Evolutionary conservation across 176 grass and related monocot genomes (phyloP), one percentile per base, ranked within the genome.

Genomic region (Alloteropsis semialata): DNA sequence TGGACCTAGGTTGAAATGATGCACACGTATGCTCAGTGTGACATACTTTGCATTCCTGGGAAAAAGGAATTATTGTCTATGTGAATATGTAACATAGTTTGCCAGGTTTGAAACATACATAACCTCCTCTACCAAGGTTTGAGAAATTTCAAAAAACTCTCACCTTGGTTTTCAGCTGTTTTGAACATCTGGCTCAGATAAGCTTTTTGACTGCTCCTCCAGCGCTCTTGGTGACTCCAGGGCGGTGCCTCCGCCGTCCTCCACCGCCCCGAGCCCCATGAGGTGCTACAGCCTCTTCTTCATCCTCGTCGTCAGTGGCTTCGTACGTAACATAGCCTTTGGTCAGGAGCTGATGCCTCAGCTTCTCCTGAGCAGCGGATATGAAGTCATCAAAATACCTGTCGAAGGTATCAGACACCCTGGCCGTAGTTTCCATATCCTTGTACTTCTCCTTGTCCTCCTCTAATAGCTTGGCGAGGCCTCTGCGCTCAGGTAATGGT

Each of bases 141-240:
- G 34, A 66, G 59, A 32, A 33, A 66, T 66, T 66, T 66, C 28
- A 59, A 13, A 62, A 62, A 62, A n/a, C 28, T 62, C n/a, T n/a
- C n/a, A n/a, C n/a, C 59, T 32, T n/a, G 29, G 29, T 32, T 62
- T 62, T 32, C 33, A 21, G 65, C 37, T 69, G 65, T 69, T 69
- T 43, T 25, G 65, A 69, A 70, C 67, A 70, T n/a, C 67, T 45
- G 27, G 13, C 42, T 71, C 24, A 71, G 68, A 29, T 46, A 18
- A 71, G 68, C 43, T 17, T 71, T 15, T 30, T 71, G 24, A 71
- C 42, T 14, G 16, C 24, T 49, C 44, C 68, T 28, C 13, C 15
- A 18, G 39, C 15, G 5, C 16, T 28, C 44, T 49, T 49, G 10
- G 5, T 41, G 38, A 27, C 39, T 1, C 38, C 66, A 66, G 32